Percentiles rank a stretch among this genome's conserved stretches.
Conservation (phyloP, 768 basidiomycete genomes). For the Leccinum arenicola region DNA sequence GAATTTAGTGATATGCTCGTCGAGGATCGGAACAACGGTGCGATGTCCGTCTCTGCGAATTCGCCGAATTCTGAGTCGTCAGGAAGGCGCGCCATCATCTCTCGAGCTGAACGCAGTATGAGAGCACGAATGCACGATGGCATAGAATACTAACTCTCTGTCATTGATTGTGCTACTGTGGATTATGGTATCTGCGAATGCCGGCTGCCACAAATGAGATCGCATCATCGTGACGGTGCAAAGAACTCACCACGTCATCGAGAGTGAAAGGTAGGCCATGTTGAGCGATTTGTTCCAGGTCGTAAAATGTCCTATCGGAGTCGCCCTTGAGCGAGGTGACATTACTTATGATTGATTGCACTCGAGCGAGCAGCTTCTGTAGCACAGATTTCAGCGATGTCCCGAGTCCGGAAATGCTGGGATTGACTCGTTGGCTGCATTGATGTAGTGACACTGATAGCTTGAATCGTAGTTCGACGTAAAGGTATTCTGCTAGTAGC, state of each 20-base stretch:
- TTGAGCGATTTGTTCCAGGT: constrained; percentile 28
- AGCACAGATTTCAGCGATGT: constrained; percentile 6
- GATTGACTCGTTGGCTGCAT: no score
- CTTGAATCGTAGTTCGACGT: no score
- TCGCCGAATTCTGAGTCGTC: constrained; percentile 27
- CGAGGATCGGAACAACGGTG: constrained; percentile 97
- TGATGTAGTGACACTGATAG: no score
- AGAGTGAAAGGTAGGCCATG: constrained; percentile 26
- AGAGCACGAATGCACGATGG: constrained; percentile 4
- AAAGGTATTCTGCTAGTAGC: no score
- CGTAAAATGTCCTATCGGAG: constrained; percentile 18
- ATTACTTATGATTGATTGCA: constrained; percentile 1
- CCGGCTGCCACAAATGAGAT: constrained; percentile 35
- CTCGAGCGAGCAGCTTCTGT: constrained; percentile 14
- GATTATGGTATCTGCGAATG: constrained; percentile 45
- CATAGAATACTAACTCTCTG: constrained; percentile 42
- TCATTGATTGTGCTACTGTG: constrained; percentile 51
- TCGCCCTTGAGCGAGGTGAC: neutral
- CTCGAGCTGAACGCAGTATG: constrained; percentile 53
- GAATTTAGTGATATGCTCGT: constrained; percentile 97
- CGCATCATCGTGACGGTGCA: no score
- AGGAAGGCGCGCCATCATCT: constrained; percentile 57
- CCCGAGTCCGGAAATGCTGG: no score
- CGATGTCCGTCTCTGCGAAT: constrained; percentile 61
- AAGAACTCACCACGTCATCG: constrained; percentile 28